These are phyloP conservation scores for Mucor indicus DNA, from an alignment of 371 early-diverging fungal genomes.

Conservation along the genomic window DNA sequence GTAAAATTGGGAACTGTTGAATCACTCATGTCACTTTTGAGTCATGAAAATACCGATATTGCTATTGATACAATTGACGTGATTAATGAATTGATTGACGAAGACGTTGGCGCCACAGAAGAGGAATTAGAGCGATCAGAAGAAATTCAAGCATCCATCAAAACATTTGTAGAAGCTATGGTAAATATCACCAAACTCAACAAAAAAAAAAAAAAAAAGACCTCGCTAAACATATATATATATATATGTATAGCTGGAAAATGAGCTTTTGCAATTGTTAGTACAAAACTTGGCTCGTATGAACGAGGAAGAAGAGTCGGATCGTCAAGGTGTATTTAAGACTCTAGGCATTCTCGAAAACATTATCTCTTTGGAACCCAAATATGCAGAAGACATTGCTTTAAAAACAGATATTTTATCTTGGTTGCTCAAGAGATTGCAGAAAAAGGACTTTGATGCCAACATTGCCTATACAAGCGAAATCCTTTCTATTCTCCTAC, in stretches of 20 bases:
- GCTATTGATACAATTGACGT: slow-evolving; percentile 81
- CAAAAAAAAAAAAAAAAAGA: too few relatives aligned
- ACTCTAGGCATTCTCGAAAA: slow-evolving; percentile 87
- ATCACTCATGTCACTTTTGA: slow-evolving; percentile 70
- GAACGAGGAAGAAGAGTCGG: slow-evolving; percentile 76
- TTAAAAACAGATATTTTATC: slow-evolving; percentile 61
- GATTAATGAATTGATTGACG: slow-evolving; percentile 87
- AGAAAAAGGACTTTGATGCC: slow-evolving; percentile 60
- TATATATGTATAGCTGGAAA: slow-evolving; percentile 47
- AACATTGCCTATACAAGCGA: slow-evolving; percentile 88
- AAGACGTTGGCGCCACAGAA: slow-evolving; percentile 68
- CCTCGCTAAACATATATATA: too few relatives aligned
- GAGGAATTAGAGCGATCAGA: slow-evolving; percentile 62
- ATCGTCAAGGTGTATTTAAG: slow-evolving; percentile 85
- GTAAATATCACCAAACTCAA: too few relatives aligned
- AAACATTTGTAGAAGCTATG: slow-evolving; percentile 66
- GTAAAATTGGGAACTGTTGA: slow-evolving; percentile 66
- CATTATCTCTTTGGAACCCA: slow-evolving; percentile 70
- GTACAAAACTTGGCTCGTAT: slow-evolving; percentile 78
- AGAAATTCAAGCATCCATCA: slow-evolving; percentile 65
- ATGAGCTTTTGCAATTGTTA: slow-evolving; percentile 72
- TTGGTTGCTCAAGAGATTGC: slow-evolving; percentile 74
- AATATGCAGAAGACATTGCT: slow-evolving; percentile 64
- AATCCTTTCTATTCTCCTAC: slow-evolving; percentile 80
- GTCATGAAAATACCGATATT: slow-evolving; percentile 95